phyloP scores from a whole-genome alignment of 2,329 filamentous ascomycete genomes.

The Geosmithia flava region DNA sequence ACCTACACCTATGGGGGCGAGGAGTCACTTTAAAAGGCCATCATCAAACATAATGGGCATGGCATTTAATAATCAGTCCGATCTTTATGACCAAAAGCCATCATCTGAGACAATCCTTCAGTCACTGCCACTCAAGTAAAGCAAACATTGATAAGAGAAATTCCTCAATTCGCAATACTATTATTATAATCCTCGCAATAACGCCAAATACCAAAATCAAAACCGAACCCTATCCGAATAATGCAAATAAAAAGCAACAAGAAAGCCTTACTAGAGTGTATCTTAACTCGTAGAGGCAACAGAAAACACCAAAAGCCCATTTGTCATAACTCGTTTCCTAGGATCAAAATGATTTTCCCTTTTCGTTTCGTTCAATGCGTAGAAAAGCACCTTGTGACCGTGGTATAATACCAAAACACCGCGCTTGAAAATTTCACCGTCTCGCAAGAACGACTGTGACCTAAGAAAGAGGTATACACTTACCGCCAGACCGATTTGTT shows the following conservation, averaged over 20 bases:
- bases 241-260: neutral
- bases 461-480: slow-evolving; percentile 30
- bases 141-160: neutral
- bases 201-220: neutral
- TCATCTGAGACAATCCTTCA: too few species aligned
- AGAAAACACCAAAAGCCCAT: neutral
- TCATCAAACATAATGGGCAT: too few species aligned
- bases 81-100: too few species aligned
- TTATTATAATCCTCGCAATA: neutral
- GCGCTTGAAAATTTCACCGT: slow-evolving; percentile 32
- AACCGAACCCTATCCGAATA: neutral
- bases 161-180: neutral
- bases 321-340: neutral
- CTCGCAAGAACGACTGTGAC: slow-evolving; percentile 23
- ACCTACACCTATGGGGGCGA: too few species aligned
- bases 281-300: neutral
- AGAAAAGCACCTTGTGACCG: slow-evolving; percentile 37
- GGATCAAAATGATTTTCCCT: slow-evolving; percentile 7
- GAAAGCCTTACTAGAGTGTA: neutral
- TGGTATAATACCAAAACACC: slow-evolving; percentile 38
- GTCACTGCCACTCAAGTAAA: neutral
- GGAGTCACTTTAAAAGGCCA: too few species aligned
- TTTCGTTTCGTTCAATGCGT: slow-evolving; percentile 20
- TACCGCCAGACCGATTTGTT: slow-evolving; percentile 23
- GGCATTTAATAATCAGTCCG: too few species aligned